These are phyloP conservation scores for Chytriomyces confervae DNA, from an alignment of 192 early-diverging fungal genomes.

Conservation along the genomic window DNA sequence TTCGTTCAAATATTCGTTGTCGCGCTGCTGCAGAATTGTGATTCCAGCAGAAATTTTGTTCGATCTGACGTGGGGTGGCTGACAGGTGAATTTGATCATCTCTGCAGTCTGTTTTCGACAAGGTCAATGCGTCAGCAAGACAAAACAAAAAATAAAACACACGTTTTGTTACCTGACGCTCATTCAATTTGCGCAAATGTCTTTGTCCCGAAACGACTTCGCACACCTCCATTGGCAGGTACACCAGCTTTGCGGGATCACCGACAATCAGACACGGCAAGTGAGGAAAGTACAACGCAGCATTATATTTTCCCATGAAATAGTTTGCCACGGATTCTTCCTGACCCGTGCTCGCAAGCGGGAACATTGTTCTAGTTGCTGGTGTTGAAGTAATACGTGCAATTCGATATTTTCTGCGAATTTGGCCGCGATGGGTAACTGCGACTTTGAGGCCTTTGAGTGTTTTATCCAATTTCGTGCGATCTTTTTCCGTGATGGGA, in stretches of 20 bases:
- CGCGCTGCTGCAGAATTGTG: constrained; percentile 66
- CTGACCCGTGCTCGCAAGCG: constrained; percentile 44
- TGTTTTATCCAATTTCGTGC: constrained; percentile 51
- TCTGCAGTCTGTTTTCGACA: constrained; percentile 75
- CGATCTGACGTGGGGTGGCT: constrained; percentile 78
- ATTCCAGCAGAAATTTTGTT: constrained; percentile 82
- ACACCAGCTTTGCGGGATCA: constrained; percentile 62
- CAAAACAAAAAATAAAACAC: constrained; percentile 8
- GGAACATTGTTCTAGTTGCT: constrained; percentile 77
- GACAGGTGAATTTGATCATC: constrained; percentile 94
- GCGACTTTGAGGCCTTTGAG: constrained; percentile 57
- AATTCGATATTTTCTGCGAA: constrained; percentile 76
- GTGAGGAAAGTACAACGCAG: constrained; percentile 72
- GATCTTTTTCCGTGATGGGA: constrained; percentile 55
- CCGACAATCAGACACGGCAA: constrained; percentile 79
- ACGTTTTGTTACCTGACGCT: constrained; percentile 55
- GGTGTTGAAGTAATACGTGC: constrained; percentile 68
- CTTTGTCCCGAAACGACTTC: constrained; percentile 82
- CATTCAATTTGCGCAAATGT: constrained; percentile 80
- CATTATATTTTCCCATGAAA: constrained; percentile 77
- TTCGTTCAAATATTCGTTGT: constrained; percentile 75
- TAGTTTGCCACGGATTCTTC: constrained; percentile 79
- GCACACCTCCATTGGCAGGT: constrained; percentile 92
- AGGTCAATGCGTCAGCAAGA: background rate
- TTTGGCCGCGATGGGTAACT: constrained; percentile 64